These are phyloP conservation scores for Ophiosphaerella narmari DNA, from an alignment of 2,329 filamentous ascomycete genomes.

Conservation along the genomic window DNA sequence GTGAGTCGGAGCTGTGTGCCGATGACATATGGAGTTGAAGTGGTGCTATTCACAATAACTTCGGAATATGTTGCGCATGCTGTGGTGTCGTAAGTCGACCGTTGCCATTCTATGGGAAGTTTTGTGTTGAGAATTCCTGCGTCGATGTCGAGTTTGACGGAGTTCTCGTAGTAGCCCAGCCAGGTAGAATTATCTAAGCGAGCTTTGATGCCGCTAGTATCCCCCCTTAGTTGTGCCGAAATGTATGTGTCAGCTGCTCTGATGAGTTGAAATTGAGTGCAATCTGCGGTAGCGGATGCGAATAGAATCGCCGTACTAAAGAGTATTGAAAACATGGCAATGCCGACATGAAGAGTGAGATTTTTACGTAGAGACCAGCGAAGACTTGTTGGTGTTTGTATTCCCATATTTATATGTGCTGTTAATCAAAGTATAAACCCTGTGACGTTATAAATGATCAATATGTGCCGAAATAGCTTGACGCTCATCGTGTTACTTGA, in stretches of 20 bases:
- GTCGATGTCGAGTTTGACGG: constrained; percentile 19
- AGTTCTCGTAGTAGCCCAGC: constrained; percentile 34
- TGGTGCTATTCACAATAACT: constrained; percentile 24
- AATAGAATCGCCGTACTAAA: constrained; percentile 1
- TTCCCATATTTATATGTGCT: too few relatives aligned
- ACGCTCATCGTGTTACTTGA: too few relatives aligned
- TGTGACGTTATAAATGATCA: too few relatives aligned
- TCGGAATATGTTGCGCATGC: constrained; percentile 32
- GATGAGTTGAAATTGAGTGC: constrained; percentile 18
- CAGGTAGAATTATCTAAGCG: constrained; percentile 31
- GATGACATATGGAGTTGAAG: constrained; percentile 27
- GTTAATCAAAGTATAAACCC: too few relatives aligned
- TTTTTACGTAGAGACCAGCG: too few relatives aligned
- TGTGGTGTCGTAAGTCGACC: constrained; percentile 25
- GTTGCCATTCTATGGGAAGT: constrained; percentile 24
- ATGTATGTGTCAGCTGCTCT: constrained; percentile 24
- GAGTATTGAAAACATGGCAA: not conserved
- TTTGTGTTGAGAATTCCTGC: constrained; percentile 20
- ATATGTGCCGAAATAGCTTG: too few relatives aligned
- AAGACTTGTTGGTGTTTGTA: too few relatives aligned
- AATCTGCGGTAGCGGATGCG: constrained; percentile 10
- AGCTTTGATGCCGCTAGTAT: constrained; percentile 14
- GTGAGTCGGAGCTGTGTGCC: constrained; percentile 31
- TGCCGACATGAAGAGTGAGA: not conserved
- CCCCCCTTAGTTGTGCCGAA: constrained; percentile 18